phyloP scores from a whole-genome alignment of 345 rosid species.

The Moricandia arvensis region DNA sequence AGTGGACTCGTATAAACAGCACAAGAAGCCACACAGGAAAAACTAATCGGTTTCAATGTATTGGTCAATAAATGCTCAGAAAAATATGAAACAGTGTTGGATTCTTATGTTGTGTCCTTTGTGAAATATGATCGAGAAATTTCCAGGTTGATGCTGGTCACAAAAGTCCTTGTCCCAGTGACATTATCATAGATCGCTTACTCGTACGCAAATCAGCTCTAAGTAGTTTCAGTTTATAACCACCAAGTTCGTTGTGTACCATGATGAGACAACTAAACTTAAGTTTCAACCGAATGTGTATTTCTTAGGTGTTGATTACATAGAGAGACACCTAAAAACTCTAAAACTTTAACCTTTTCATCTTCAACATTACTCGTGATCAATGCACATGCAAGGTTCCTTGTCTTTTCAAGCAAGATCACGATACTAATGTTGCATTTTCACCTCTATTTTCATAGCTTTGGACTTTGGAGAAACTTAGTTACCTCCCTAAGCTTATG shows the following conservation, averaged over 20 bases:
- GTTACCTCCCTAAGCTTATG: not conserved
- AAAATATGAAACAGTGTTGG: not conserved
- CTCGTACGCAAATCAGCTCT: not conserved
- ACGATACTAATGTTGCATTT: not conserved
- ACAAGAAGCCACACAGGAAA: constrained; percentile 72
- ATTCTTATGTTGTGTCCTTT: not conserved
- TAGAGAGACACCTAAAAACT: not conserved
- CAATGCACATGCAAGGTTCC: constrained; percentile 26
- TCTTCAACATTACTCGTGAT: constrained; percentile 4
- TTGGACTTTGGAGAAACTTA: constrained; percentile 12
- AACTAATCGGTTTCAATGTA: constrained; percentile 49
- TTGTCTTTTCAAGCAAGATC: not conserved
- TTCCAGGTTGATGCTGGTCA: not conserved
- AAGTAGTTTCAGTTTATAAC: not conserved
- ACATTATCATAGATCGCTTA: not conserved
- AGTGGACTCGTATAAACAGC: constrained; percentile 53
- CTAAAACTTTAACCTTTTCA: not conserved
- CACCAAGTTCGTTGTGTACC: not conserved
- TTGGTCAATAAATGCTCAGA: not conserved
- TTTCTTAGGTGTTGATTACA: not conserved
- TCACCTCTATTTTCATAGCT: constrained; percentile 13
- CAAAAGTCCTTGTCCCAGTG: not conserved
- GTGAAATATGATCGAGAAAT: not conserved
- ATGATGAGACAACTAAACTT: not conserved
- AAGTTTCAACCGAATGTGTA: not conserved